Evolutionary conservation across 73 alveolate species (phyloP).

Genomic region (Blepharisma stoltei): DNA sequence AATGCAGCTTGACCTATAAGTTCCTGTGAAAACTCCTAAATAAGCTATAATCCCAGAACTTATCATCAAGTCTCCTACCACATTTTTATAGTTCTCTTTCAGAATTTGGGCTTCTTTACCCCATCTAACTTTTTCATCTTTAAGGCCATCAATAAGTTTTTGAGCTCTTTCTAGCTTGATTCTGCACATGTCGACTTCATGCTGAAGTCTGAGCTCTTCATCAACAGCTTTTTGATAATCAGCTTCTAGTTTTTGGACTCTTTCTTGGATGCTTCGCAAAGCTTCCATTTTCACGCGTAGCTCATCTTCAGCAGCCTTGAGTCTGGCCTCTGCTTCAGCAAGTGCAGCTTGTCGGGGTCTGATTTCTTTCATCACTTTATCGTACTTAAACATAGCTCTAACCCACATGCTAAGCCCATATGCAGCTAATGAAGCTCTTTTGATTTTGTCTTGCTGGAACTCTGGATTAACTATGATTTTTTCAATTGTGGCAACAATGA

Average conservation of each 20-base stretch:
- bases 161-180: constrained; percentile 95
- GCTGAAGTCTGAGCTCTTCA: constrained; percentile 82
- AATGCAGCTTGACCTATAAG: constrained; percentile 37
- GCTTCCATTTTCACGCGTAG: constrained; percentile 59
- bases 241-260: constrained; percentile 67
- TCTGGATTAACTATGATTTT: constrained; percentile 48
- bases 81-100: constrained; percentile 71
- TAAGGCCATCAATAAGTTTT: constrained; percentile 92
- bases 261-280: constrained; percentile 80
- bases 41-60: constrained; percentile 99
- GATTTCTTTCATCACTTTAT: constrained; percentile 71
- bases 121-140: constrained; percentile 97
- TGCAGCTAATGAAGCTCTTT: constrained; percentile 81
- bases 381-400: constrained; percentile 62
- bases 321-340: constrained; percentile 72
- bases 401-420: constrained; percentile 86
- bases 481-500: constrained; percentile 45
- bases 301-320: constrained; percentile 32
- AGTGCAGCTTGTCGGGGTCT: constrained; percentile 84
- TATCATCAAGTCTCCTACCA: constrained; percentile 97
- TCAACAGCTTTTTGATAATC: constrained; percentile 86
- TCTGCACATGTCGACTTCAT: constrained; percentile 87
- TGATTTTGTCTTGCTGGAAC: constrained; percentile 70
- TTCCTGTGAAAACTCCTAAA: constrained; percentile 92
- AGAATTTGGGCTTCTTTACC: constrained; percentile 51